These are phyloP conservation scores for Puccinia brachypodii DNA, from an alignment of 1,284 basidiomycete species.

Conservation along the genomic window DNA sequence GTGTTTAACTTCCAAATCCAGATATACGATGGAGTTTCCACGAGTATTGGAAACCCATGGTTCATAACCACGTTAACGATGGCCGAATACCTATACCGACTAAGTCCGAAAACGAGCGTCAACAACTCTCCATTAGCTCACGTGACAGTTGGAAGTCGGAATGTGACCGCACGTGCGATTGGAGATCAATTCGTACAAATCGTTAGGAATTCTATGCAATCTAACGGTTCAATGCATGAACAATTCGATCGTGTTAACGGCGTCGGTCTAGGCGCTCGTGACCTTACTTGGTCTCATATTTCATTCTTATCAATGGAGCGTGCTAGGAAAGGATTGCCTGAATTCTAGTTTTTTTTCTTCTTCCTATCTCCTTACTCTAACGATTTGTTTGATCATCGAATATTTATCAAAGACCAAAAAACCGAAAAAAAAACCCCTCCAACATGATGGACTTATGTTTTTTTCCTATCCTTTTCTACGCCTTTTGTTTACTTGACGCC, in stretches of 20 bases:
- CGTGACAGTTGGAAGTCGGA: not conserved
- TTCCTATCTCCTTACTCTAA: no score
- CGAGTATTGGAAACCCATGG: conserved; percentile 51
- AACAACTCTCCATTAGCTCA: not conserved
- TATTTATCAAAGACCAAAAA: not conserved
- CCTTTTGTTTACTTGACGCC: no score
- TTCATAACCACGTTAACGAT: conserved; percentile 51
- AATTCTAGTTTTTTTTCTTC: conserved; percentile 22
- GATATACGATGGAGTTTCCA: conserved; percentile 50
- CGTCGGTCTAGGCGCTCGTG: conserved; percentile 52
- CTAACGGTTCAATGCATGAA: conserved; percentile 53
- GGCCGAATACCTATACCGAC: conserved; percentile 49
- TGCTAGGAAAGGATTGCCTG: conserved; percentile 38
- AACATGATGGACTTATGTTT: no score
- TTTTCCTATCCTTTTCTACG: no score
- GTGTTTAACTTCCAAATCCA: not conserved
- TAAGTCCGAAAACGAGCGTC: not conserved
- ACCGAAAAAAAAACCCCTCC: no score
- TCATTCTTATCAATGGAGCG: conserved; percentile 50
- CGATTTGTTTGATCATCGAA: not conserved
- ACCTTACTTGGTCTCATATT: conserved; percentile 54
- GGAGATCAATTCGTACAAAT: conserved; percentile 27
- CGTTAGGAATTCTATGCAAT: not conserved
- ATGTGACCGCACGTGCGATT: not conserved
- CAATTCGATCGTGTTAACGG: conserved; percentile 52